Percentiles rank a stretch among this genome's conserved stretches.
These are phyloP conservation scores for Phialophora macrospora DNA, from an alignment of 2,329 filamentous ascomycete species.

Conservation along the genomic window DNA sequence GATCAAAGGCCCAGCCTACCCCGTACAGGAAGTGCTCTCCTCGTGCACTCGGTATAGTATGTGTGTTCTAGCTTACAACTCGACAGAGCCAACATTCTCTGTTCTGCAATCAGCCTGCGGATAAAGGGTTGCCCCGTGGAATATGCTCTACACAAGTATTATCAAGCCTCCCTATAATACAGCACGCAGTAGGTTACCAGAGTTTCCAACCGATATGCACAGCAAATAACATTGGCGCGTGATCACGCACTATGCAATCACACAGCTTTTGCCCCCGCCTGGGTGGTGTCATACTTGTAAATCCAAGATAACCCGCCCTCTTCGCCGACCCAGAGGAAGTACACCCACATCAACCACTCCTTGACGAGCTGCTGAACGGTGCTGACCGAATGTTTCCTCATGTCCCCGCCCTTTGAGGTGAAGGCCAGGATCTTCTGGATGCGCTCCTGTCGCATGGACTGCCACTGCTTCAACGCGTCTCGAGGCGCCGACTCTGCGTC, in stretches of 20 bases:
- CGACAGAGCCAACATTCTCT: too few species aligned
- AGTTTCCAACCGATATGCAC: neutral
- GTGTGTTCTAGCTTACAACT: too few species aligned
- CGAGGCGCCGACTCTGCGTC: slow-evolving; percentile 7
- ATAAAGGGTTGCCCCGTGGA: neutral
- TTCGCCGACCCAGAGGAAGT: slow-evolving; percentile 25
- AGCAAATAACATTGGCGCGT: neutral
- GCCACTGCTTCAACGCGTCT: slow-evolving; percentile 48
- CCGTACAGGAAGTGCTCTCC: neutral
- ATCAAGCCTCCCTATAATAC: neutral
- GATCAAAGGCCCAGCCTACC: neutral
- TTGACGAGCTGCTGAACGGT: slow-evolving; percentile 31
- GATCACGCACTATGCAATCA: neutral
- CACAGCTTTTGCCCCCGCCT: neutral
- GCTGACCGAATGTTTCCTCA: slow-evolving; percentile 24
- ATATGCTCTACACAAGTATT: neutral
- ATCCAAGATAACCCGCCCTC: slow-evolving; percentile 28
- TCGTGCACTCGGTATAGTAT: too few species aligned
- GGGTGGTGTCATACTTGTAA: slow-evolving; percentile 23
- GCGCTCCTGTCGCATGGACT: slow-evolving; percentile 54
- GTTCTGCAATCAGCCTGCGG: neutral
- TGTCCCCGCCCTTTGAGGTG: slow-evolving; percentile 42
- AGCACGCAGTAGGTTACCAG: neutral
- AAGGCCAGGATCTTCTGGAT: slow-evolving; percentile 56
- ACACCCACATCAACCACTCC: slow-evolving; percentile 33